These are phyloP conservation scores for Chenopodium album DNA, from an alignment of 148 eudicot genomes.

Conservation along the genomic window DNA sequence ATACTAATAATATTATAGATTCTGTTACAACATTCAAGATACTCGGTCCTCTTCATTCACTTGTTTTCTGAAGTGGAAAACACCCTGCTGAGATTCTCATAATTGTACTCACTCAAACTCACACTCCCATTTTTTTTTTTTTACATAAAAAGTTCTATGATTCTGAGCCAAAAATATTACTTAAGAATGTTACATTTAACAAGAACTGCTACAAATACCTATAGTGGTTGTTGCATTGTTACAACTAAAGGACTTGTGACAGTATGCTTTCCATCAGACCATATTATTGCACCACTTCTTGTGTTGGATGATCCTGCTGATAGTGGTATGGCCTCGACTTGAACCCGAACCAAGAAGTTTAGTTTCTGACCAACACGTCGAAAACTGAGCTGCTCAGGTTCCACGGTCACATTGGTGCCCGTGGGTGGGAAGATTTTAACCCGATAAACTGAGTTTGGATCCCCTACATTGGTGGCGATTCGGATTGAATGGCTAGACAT, in stretches of 20 bases:
- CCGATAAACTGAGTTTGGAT: constrained; percentile 55
- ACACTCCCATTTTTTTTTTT: neutral
- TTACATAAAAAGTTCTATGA: neutral
- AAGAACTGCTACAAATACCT: constrained; percentile 18
- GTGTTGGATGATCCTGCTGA: constrained; percentile 59
- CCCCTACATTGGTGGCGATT: constrained; percentile 79
- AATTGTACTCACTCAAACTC: constrained; percentile 7
- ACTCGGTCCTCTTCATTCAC: neutral
- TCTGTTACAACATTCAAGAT: constrained; percentile 15
- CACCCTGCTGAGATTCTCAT: constrained; percentile 31
- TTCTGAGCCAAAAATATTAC: constrained; percentile 7
- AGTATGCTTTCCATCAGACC: constrained; percentile 82
- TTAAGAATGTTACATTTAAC: neutral
- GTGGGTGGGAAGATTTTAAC: constrained; percentile 51
- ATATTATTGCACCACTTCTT: constrained; percentile 63
- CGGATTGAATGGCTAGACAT: constrained; percentile 81
- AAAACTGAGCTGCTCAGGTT: constrained; percentile 59
- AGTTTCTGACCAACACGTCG: constrained; percentile 74
- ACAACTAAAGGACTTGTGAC: constrained; percentile 81
- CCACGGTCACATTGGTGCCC: constrained; percentile 59
- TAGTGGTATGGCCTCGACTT: constrained; percentile 43
- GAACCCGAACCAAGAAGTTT: constrained; percentile 69
- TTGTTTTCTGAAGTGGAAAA: constrained; percentile 41
- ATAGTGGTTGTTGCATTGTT: constrained; percentile 83
- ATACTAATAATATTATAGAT: constrained; percentile 2